Evolutionary conservation across 257 asterid species (phyloP), one percentile per base, ranked within the genome.

Genomic region (Prunella vulgaris): DNA sequence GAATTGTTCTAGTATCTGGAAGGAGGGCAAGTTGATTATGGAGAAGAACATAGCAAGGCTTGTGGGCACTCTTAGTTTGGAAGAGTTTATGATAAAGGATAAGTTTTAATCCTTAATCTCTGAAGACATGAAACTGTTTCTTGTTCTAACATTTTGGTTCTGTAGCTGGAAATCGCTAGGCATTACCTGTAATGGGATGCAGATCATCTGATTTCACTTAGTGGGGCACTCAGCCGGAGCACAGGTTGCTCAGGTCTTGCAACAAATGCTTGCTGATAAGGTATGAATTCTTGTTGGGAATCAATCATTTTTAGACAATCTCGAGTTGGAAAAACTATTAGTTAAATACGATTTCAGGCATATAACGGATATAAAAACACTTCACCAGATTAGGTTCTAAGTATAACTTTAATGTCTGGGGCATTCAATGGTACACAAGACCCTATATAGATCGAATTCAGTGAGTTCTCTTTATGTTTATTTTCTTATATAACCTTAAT

Each of bases 151-250:
- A 25, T 58, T 24, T 17, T 78, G 74, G 52, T 79, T 49, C 18
- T 35, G 10, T 42, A 63, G 59, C 17, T 57, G 63, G 12, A 63
- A 75, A 56, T n/a, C 65, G 63, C 77, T 91, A 97, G 99, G 40
- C 87, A 94, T 73, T 91, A 91, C 66, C 95, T 96, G 60, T 93
- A 89, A 78, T 94, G 97, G 99, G 97, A 94, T 77, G 97, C 85
- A 82, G 86, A 91, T 79, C 97, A 91, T 51, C 99, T 92, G 12
- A 81, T 94, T n/a, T 78, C 99, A 94, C 79, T 87, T 89, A 64
- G 96, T 91, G 60, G 97, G 99, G 71, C 99, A 94, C 83, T 94
- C 97, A 7, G 99, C 99, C 1, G 99, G 99, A 33, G 99, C 90
- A 0, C 99, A 91, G 73, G 99, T 94, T 61, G 90, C 80, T 54